A percentile compares a stretch with the other conserved stretches of the same genome.
Evolutionary conservation across 2,329 filamentous ascomycete species (phyloP).

Genomic region (Xylaria polymorpha): DNA sequence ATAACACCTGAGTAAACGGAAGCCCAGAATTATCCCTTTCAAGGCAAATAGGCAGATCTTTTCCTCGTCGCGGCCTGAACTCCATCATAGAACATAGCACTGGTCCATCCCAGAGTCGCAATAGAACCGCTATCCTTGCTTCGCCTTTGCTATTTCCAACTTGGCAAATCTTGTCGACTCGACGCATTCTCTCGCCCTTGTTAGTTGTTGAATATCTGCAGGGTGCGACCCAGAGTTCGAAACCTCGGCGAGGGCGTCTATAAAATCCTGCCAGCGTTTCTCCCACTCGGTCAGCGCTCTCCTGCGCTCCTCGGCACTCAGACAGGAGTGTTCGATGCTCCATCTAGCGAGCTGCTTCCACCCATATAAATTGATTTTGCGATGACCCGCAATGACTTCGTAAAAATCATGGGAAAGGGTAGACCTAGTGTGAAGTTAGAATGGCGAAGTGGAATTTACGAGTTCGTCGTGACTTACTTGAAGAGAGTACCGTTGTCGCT

Average conservation of each 20-base stretch:
- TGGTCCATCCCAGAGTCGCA: neutral
- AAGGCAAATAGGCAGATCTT: neutral
- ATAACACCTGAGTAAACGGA: constrained; percentile 2
- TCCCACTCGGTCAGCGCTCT: constrained; percentile 60
- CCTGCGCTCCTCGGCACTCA: constrained; percentile 57
- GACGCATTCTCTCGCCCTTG: constrained; percentile 55
- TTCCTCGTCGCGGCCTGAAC: neutral
- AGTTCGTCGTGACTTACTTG: constrained; percentile 56
- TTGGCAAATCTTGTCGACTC: constrained; percentile 35
- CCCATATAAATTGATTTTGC: constrained; percentile 73
- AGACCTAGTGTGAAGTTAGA: constrained; percentile 60
- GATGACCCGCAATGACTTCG: constrained; percentile 76
- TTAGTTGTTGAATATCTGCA: neutral
- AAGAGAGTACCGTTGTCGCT: constrained; percentile 82
- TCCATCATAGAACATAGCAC: neutral
- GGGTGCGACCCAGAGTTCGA: neutral
- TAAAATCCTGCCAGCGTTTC: constrained; percentile 65
- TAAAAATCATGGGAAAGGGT: constrained; percentile 82
- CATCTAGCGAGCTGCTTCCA: constrained; percentile 76
- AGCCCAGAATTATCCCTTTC: neutral
- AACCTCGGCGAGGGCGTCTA: constrained; percentile 55
- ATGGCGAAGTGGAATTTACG: neutral
- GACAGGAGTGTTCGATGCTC: constrained; percentile 71
- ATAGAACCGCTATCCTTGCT: neutral
- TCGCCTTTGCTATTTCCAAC: constrained; percentile 17